A percentile compares a stretch with the other conserved stretches of the same genome.
phyloP scores from a whole-genome alignment of 495 filamentous ascomycete species.

The Jackrogersella multiformis region DNA sequence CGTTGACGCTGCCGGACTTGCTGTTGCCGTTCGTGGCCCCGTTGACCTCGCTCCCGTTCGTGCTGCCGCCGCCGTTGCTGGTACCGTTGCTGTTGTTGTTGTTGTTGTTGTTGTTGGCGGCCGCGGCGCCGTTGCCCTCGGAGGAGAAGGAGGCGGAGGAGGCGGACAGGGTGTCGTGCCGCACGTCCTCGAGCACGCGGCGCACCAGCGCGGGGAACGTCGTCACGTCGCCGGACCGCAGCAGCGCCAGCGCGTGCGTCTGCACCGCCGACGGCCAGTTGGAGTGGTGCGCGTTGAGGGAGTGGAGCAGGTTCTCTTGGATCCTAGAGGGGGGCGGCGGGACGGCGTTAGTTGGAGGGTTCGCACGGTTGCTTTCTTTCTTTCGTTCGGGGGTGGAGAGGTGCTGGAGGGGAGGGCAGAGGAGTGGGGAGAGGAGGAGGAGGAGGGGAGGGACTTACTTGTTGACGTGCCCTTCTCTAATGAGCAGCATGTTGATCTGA shows the following conservation, averaged over 20 bases:
- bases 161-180: slow-evolving; percentile 52
- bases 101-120: slow-evolving; percentile 33
- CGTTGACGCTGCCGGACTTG: slow-evolving; percentile 40
- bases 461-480: slow-evolving; percentile 58
- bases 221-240: slow-evolving; percentile 61
- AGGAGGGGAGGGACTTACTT: slow-evolving; percentile 49
- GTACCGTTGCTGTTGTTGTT: no score
- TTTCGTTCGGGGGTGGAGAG: neutral
- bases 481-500: slow-evolving; percentile 59
- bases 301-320: slow-evolving; percentile 64
- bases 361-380: neutral
- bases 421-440: neutral
- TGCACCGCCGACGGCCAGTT: slow-evolving; percentile 66
- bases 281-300: slow-evolving; percentile 58
- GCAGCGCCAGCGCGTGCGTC: slow-evolving; percentile 59
- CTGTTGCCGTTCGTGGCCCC: slow-evolving; percentile 24
- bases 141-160: slow-evolving; percentile 19
- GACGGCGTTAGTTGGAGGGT: slow-evolving; percentile 10
- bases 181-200: slow-evolving; percentile 63
- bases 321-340: slow-evolving; percentile 53
- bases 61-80: slow-evolving; percentile 25
- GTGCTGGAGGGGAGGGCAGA: neutral
- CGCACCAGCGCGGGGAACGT: slow-evolving; percentile 62
- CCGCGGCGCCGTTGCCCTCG: slow-evolving; percentile 21
- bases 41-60: slow-evolving; percentile 28